phyloP scores from a whole-genome alignment of 495 filamentous ascomycete genomes.

The Aspergillus egyptiacus region DNA sequence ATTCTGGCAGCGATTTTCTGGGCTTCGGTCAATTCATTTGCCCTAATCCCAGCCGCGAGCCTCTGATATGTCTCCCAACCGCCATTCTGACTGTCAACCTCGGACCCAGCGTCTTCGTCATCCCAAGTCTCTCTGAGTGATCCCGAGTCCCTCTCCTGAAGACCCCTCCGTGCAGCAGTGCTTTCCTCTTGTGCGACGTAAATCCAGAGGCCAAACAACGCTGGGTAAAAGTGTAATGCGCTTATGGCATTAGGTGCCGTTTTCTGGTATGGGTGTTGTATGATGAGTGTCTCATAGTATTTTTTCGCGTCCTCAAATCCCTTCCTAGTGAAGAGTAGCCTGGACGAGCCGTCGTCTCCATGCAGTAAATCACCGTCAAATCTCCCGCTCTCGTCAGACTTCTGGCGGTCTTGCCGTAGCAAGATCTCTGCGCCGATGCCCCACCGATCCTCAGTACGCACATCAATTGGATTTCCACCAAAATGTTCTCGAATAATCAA shows the following conservation, averaged over 20 bases:
- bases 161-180: slow-evolving; percentile 26
- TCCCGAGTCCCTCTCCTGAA: slow-evolving; percentile 18
- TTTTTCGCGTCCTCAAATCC: slow-evolving; percentile 52
- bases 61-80: slow-evolving; percentile 14
- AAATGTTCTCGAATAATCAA: slow-evolving; percentile 54
- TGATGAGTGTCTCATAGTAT: slow-evolving; percentile 62
- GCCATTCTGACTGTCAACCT: slow-evolving; percentile 7
- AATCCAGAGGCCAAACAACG: slow-evolving; percentile 64
- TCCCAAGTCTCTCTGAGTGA: slow-evolving; percentile 24
- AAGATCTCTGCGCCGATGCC: slow-evolving; percentile 66
- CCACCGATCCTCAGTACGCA: slow-evolving; percentile 53
- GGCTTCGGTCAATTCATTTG: slow-evolving; percentile 39
- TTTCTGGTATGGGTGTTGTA: slow-evolving; percentile 57
- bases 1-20: slow-evolving; percentile 56
- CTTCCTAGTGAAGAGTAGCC: slow-evolving; percentile 37
- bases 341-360: neutral
- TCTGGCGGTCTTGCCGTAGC: slow-evolving; percentile 39
- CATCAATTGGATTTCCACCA: slow-evolving; percentile 46
- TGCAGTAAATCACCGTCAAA: neutral
- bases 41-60: slow-evolving; percentile 23
- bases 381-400: slow-evolving; percentile 8
- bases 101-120: slow-evolving; percentile 26
- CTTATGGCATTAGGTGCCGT: slow-evolving; percentile 37
- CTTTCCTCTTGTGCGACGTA: slow-evolving; percentile 51
- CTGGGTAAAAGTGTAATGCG: slow-evolving; percentile 56